Conservation (phyloP, 495 filamentous ascomycete genomes). For the Penicillium ochrochloron region DNA sequence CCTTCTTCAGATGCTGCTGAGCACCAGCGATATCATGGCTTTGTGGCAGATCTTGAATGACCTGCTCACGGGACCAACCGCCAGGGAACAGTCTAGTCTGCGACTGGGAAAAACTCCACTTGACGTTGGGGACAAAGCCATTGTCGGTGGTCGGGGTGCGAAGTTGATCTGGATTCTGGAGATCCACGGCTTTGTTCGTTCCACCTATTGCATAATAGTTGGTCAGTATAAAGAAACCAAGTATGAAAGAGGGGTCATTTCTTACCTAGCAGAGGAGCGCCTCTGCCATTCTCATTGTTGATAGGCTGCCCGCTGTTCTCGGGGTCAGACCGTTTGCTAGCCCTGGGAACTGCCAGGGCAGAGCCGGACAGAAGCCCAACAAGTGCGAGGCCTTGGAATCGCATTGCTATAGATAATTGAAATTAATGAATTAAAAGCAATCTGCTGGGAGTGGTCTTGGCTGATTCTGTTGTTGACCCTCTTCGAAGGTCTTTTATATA, state of each 20-base stretch:
- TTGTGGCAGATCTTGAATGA: conserved; percentile 60
- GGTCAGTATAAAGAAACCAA: background rate
- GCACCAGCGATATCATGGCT: conserved; percentile 66
- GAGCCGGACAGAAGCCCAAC: conserved; percentile 25
- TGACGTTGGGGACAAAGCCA: conserved; percentile 63
- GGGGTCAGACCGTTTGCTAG: conserved; percentile 34
- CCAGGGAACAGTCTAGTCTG: conserved; percentile 62
- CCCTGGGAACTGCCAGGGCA: conserved; percentile 30
- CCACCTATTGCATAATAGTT: conserved; percentile 27
- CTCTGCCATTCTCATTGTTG: conserved; percentile 55
- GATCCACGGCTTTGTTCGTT: conserved; percentile 46
- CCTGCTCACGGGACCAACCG: conserved; percentile 68
- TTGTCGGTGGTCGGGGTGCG: conserved; percentile 60
- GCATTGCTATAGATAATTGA: conserved; percentile 24
- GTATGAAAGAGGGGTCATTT: conserved; percentile 1
- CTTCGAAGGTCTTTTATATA: conserved; percentile 9
- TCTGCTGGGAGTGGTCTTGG: background rate
- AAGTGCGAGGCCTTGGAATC: conserved; percentile 21
- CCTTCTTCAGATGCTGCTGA: conserved; percentile 67
- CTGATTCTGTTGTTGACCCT: background rate
- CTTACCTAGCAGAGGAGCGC: conserved; percentile 58
- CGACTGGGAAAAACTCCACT: conserved; percentile 69
- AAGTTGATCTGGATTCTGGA: conserved; percentile 65
- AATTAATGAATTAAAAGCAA: background rate
- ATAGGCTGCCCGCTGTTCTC: conserved; percentile 58